phyloP scores from a whole-genome alignment of 441 rosid genomes.

The Geranium incanum region DNA sequence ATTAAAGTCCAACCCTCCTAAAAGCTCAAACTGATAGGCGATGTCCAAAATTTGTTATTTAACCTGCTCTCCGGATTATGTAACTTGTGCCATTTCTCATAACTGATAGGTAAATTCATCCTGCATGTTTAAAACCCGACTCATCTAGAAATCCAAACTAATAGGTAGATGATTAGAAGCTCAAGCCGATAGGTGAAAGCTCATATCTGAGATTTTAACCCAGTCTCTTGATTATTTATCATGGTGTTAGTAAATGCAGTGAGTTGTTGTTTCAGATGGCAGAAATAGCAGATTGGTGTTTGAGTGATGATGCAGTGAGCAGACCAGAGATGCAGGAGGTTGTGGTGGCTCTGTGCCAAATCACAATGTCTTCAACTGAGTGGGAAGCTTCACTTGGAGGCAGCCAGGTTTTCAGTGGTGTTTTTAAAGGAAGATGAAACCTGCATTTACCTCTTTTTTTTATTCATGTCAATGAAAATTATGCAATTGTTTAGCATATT shows the following conservation, averaged over 20 bases:
- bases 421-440: conserved; percentile 44
- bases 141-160: too few species aligned
- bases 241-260: not conserved
- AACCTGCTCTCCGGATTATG: too few species aligned
- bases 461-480: not conserved
- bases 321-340: conserved; percentile 59
- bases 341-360: conserved; percentile 32
- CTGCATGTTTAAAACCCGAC: too few species aligned
- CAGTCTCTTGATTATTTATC: too few species aligned
- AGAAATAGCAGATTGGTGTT: conserved; percentile 45
- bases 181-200: not conserved
- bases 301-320: conserved; percentile 39
- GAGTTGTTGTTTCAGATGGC: conserved; percentile 37
- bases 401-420: conserved; percentile 53
- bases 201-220: too few species aligned
- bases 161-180: too few species aligned
- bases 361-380: conserved; percentile 39
- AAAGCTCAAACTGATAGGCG: too few species aligned
- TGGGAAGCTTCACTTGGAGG: conserved; percentile 61
- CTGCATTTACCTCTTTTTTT: not conserved
- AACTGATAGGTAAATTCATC: too few species aligned
- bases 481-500: not conserved
- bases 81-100: not conserved
- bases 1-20: too few species aligned
- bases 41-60: too few species aligned